Conservation (phyloP, 257 asterid species). For the Apocynum venetum region DNA sequence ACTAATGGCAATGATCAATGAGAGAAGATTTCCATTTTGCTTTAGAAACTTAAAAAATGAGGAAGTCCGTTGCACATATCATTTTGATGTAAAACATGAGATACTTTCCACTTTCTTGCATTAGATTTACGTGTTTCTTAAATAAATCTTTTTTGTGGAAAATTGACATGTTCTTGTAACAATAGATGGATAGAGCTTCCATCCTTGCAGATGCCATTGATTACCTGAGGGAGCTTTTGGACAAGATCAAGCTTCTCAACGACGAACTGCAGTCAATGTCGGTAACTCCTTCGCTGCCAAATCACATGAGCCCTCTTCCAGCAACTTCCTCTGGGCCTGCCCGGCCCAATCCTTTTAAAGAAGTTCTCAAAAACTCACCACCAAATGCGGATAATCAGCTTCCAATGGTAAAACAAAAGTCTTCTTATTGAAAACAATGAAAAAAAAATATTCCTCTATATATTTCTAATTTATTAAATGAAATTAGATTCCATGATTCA, state of each 20-base stretch:
- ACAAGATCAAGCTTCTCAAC: slow-evolving; percentile 22
- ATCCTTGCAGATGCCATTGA: slow-evolving; percentile 30
- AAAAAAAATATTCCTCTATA: neutral
- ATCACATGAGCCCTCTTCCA: slow-evolving; percentile 8
- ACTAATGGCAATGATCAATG: neutral
- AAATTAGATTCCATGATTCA: neutral
- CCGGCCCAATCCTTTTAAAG: slow-evolving; percentile 14
- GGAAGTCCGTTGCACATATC: neutral
- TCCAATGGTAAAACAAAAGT: slow-evolving; percentile 15
- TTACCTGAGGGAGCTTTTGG: slow-evolving; percentile 23
- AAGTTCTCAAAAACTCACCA: slow-evolving; percentile 10
- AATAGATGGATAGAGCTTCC: slow-evolving; percentile 31
- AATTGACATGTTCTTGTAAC: slow-evolving; percentile 1
- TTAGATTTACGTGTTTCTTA: neutral
- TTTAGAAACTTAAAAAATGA: neutral
- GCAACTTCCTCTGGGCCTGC: slow-evolving; percentile 7
- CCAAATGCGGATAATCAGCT: slow-evolving; percentile 17
- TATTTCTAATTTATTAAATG: neutral
- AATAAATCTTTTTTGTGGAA: neutral
- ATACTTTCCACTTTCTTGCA: neutral
- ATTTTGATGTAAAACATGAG: neutral
- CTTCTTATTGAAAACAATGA: neutral
- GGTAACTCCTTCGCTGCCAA: neutral
- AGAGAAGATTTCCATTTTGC: neutral
- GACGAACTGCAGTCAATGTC: slow-evolving; percentile 23